A percentile compares a stretch with the other conserved stretches of the same genome.
Evolutionary conservation across 2,329 filamentous ascomycete genomes (phyloP).

Genomic region (Simplicillium sp.): DNA sequence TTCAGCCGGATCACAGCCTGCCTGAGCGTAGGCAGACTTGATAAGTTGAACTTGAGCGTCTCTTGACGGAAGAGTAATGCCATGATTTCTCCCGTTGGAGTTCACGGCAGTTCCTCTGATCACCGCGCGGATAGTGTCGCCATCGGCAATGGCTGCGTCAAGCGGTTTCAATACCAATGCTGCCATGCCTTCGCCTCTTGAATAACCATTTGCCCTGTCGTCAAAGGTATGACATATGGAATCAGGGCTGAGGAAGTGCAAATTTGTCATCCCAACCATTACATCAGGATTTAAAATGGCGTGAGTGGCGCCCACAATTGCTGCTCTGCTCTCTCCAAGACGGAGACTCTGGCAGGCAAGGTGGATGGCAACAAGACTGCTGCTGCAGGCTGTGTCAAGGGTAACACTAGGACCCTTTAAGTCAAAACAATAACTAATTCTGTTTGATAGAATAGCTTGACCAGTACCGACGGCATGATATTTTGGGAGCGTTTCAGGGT

Average conservation of each 20-base stretch:
- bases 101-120: conserved; percentile 22
- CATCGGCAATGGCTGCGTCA: conserved; percentile 30
- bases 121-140: conserved; percentile 26
- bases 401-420: conserved; percentile 7
- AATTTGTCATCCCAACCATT: no score
- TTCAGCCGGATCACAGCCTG: conserved; percentile 11
- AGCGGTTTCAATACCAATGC: conserved; percentile 32
- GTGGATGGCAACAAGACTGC: background rate
- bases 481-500: no score
- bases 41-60: conserved; percentile 28
- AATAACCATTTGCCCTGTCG: conserved; percentile 33
- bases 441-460: conserved; percentile 10
- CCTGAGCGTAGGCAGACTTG: conserved; percentile 20
- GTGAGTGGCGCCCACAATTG: no score
- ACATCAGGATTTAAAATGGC: no score
- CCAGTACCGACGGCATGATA: no score
- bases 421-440: conserved; percentile 16
- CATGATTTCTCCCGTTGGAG: conserved; percentile 27
- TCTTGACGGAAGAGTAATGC: conserved; percentile 27
- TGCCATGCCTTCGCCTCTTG: conserved; percentile 32
- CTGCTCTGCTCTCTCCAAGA: no score
- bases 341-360: background rate
- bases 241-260: no score
- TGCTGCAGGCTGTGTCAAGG: background rate
- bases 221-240: conserved; percentile 20